Evolutionary conservation across 768 basidiomycete genomes (phyloP).

Genomic region (Leccinum fibrillosum): DNA sequence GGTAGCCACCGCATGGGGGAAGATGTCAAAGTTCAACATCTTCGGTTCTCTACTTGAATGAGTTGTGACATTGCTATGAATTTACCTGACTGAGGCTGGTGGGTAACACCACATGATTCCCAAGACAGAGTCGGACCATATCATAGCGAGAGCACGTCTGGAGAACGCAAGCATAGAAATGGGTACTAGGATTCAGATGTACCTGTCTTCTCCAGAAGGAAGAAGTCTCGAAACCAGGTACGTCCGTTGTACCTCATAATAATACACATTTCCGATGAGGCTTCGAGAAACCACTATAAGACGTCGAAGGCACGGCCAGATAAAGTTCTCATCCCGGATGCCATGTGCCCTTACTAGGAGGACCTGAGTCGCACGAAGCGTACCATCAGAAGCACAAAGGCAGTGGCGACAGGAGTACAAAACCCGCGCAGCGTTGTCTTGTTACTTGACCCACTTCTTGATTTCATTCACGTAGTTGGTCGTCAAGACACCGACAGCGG

Average conservation of each 20-base stretch:
- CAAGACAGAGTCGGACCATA: no score
- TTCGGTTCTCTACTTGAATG: background rate
- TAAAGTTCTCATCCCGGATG: background rate
- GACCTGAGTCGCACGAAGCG: background rate
- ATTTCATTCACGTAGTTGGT: conserved; percentile 1
- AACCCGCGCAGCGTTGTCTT: background rate
- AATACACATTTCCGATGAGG: background rate
- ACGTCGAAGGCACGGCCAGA: background rate
- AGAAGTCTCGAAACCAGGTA: background rate
- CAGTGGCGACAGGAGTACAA: background rate
- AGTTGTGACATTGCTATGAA: background rate
- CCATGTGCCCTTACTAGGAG: background rate
- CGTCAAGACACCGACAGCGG: conserved; percentile 4
- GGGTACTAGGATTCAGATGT: no score
- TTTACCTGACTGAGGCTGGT: background rate
- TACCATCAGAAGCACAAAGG: background rate
- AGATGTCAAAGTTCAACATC: background rate
- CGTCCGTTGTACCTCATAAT: background rate
- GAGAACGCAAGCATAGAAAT: background rate
- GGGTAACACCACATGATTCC: no score
- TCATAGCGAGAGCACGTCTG: background rate
- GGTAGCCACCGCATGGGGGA: background rate
- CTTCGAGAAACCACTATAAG: background rate
- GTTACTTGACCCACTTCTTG: conserved; percentile 1
- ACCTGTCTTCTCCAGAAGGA: background rate